Evolutionary conservation across 441 rosid species (phyloP).

Genomic region (Rhodomyrtus psidioides): DNA sequence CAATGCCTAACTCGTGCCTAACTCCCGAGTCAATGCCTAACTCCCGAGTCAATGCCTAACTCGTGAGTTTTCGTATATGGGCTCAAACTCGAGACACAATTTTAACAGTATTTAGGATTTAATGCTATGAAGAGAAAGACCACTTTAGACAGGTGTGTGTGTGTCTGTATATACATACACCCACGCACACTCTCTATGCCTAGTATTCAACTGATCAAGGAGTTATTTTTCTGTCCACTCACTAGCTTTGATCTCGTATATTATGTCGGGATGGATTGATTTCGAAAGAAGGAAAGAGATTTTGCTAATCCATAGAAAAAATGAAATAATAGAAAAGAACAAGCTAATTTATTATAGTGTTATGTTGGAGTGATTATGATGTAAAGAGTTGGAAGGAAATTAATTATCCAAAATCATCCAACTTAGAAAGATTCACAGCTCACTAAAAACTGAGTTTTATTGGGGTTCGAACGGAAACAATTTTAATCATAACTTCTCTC

Average conservation of each 20-base stretch:
- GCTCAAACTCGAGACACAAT: too few relatives aligned
- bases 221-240: not conserved
- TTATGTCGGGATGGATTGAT: not conserved
- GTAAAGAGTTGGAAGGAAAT: too few relatives aligned
- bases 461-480: not conserved
- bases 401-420: not conserved
- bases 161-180: too few relatives aligned
- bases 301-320: not conserved
- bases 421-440: not conserved
- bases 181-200: too few relatives aligned
- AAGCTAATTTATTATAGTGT: not conserved
- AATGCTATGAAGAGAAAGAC: not conserved
- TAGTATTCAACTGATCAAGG: not conserved
- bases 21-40: too few relatives aligned
- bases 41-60: too few relatives aligned
- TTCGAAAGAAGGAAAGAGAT: not conserved
- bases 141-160: too few relatives aligned
- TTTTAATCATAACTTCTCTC: not conserved
- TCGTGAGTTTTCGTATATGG: too few relatives aligned
- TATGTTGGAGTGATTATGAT: too few relatives aligned
- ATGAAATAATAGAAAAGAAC: not conserved
- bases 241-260: not conserved
- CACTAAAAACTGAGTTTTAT: not conserved
- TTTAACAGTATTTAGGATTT: too few relatives aligned
- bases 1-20: too few relatives aligned